These are phyloP conservation scores for Aspergillus intermedius DNA, from an alignment of 2,329 filamentous ascomycete genomes.

Conservation along the genomic window DNA sequence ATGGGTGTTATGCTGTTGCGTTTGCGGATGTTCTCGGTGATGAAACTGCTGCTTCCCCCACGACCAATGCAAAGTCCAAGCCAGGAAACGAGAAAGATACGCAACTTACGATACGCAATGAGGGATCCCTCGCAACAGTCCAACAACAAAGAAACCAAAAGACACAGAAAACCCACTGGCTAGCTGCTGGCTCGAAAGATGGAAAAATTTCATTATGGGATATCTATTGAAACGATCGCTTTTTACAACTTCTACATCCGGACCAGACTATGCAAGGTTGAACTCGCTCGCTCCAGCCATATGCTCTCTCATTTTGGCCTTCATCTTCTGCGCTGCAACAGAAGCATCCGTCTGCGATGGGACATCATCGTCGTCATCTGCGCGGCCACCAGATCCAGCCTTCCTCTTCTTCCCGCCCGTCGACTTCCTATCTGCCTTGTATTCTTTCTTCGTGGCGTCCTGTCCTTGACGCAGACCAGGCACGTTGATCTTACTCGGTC, in stretches of 20 bases:
- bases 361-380: constrained; percentile 19
- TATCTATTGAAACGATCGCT: constrained; percentile 58
- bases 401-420: constrained; percentile 32
- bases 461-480: constrained; percentile 45
- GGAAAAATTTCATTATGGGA: constrained; percentile 95
- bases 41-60: neutral
- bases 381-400: constrained; percentile 17
- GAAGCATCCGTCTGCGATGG: constrained; percentile 31
- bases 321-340: constrained; percentile 49
- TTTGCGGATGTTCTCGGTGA: constrained; percentile 50
- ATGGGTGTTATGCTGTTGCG: constrained; percentile 73
- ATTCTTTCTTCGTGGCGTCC: constrained; percentile 41
- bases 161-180: constrained; percentile 71
- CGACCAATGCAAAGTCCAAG: neutral
- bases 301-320: constrained; percentile 46
- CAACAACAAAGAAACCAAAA: constrained; percentile 58
- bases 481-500: constrained; percentile 68
- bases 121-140: constrained; percentile 42
- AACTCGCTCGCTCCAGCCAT: constrained; percentile 51
- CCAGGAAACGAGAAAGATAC: neutral
- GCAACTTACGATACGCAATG: constrained; percentile 4
- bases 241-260: constrained; percentile 22
- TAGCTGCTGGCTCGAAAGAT: constrained; percentile 87
- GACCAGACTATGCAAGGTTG: constrained; percentile 45
- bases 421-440: constrained; percentile 38